phyloP scores from a whole-genome alignment of 2,329 filamentous ascomycete genomes.

The Ophiostoma montium region DNA sequence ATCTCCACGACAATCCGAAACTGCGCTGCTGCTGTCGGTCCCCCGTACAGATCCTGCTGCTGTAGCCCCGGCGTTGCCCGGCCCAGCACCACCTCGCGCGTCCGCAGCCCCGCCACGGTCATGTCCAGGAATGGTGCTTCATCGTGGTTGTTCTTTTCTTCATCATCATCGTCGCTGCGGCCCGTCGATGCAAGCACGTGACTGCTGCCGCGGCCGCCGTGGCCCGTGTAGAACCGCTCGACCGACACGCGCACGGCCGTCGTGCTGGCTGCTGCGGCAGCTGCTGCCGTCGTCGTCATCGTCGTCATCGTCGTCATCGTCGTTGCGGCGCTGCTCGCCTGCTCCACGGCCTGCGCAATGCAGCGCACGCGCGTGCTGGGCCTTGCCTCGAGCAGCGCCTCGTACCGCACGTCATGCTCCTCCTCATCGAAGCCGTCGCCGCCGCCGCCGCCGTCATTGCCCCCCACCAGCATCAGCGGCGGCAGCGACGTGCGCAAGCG shows the following conservation, averaged over 20 bases:
- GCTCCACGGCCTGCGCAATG: conserved; percentile 21
- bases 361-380: conserved; percentile 47
- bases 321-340: conserved; percentile 7
- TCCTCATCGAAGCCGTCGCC: conserved; percentile 12
- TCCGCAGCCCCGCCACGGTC: conserved; percentile 26
- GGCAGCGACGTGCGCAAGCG: conserved; percentile 47
- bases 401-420: conserved; percentile 27
- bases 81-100: conserved; percentile 6
- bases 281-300: conserved; percentile 13
- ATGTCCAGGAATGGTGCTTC: conserved; percentile 63
- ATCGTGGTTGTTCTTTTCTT: neutral
- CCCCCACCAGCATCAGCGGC: conserved; percentile 25
- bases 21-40: conserved; percentile 43
- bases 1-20: conserved; percentile 56
- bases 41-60: neutral
- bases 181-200: conserved; percentile 49
- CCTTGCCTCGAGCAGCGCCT: conserved; percentile 25
- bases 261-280: conserved; percentile 16
- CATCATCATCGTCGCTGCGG: neutral
- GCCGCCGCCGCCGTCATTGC: neutral
- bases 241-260: conserved; percentile 52
- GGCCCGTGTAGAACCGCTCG: conserved; percentile 30
- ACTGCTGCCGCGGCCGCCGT: conserved; percentile 26
- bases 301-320: conserved; percentile 14
- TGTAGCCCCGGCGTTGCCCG: neutral